Base-by-base conservation (phyloP, 192 early-diverging fungal species). In the Backusella australiensis region DNA sequence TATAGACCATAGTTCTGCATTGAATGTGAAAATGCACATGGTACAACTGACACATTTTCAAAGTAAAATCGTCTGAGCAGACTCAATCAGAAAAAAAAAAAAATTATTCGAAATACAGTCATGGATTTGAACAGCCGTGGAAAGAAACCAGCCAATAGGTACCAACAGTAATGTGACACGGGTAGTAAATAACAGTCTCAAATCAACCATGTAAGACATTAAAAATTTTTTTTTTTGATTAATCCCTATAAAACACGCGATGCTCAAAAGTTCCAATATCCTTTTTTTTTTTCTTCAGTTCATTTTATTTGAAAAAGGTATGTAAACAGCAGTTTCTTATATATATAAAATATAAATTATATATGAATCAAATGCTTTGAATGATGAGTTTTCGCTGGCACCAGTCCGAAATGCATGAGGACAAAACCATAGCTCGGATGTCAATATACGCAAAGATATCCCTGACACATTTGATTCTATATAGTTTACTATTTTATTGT, bases 391-490 rank as follows among this genome's bases (percentile, higher is more conserved):
- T 34, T 63, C 56, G 75, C 75, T 76, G 75, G 75, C 75, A 76
- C 75, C 75, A 76, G 75, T 76, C 75, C 75, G 75, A 75, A 76
- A 56, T 19, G 6, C 53, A 76, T 76, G 75, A 76, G 69, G 75
- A 69, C 69, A 71, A 71, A 49, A 34, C 75, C 53, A 65, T 63
- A 76, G 56, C 46, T 35, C 39, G 67, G 52, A 67, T 38, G 49
- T 52, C 75, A 76, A 71, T 71, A 44, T 71, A 76, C 69, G 69
- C 69, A 49, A 49, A 49, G 69, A 38, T 14, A 41, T 76, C 69
- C 75, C 75, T 76, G 75, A 76, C 70, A 36, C 23, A 69, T 69
- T 49, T 35, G 68, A 69, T 69, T 69, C 11, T 69, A 69, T 69
- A 41, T 38, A 23, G 23, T 38, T 36, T 69, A 17, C 35, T 38